A percentile compares a stretch with the other conserved stretches of the same genome.
These are phyloP conservation scores for Phialophora macrospora DNA, from an alignment of 2,329 filamentous ascomycete species.

Conservation along the genomic window DNA sequence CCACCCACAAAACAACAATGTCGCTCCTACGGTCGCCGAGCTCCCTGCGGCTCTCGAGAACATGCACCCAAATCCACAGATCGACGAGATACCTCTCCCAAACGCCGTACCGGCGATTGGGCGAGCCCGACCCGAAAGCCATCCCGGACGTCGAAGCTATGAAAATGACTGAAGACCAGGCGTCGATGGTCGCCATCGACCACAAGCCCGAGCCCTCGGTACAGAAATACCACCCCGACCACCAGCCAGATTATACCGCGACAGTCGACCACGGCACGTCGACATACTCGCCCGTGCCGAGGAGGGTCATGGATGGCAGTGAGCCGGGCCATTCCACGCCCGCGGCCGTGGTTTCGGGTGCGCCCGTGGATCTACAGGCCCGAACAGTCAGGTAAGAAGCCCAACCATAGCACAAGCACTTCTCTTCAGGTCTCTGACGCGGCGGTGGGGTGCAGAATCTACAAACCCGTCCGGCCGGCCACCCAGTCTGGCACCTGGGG, in stretches of 20 bases:
- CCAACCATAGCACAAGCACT: not conserved
- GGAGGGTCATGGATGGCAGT: conserved; percentile 86
- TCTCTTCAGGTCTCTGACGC: not conserved
- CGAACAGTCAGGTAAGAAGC: conserved; percentile 83
- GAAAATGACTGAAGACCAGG: conserved; percentile 49
- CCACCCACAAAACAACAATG: conserved; percentile 55
- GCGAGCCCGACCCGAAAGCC: conserved; percentile 49
- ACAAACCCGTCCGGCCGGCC: conserved; percentile 86
- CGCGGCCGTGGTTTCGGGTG: conserved; percentile 86
- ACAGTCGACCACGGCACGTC: conserved; percentile 87
- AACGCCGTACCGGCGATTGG: conserved; percentile 53
- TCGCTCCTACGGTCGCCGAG: conserved; percentile 65
- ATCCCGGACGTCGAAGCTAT: conserved; percentile 45
- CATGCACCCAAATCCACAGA: conserved; percentile 38
- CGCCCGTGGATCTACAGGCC: conserved; percentile 90
- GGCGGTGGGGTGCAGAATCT: conserved; percentile 71
- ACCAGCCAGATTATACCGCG: conserved; percentile 80
- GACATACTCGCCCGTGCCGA: conserved; percentile 87
- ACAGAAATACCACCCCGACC: conserved; percentile 59
- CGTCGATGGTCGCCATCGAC: conserved; percentile 51
- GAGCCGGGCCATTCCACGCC: conserved; percentile 76
- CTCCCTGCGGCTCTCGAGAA: conserved; percentile 39
- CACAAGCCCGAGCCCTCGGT: conserved; percentile 53
- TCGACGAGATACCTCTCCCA: conserved; percentile 54
- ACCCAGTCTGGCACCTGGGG: conserved; percentile 93